Percentiles rank a stretch among this genome's conserved stretches.
These are phyloP conservation scores for Aspergillus biplanus DNA, from an alignment of 495 filamentous ascomycete genomes.

Conservation along the genomic window DNA sequence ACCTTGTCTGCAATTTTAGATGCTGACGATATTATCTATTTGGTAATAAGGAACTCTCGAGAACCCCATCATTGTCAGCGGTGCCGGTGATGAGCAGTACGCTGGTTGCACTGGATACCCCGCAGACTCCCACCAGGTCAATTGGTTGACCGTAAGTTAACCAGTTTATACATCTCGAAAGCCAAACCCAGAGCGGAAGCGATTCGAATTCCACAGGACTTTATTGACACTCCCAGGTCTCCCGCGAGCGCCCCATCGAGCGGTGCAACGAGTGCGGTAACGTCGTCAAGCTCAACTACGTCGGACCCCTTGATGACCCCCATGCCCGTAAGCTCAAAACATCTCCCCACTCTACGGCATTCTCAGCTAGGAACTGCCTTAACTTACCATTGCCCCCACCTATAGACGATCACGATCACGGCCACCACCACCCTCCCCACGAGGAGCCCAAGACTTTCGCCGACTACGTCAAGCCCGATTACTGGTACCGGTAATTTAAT, in stretches of 20 bases:
- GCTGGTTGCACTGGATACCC: constrained; percentile 94
- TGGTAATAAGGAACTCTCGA: constrained; percentile 74
- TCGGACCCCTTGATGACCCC: constrained; percentile 76
- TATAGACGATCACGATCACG: constrained; percentile 57
- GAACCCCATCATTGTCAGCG: constrained; percentile 86
- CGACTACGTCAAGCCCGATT: constrained; percentile 90
- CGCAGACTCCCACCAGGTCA: constrained; percentile 84
- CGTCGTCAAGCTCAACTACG: constrained; percentile 95
- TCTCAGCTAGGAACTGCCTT: background rate
- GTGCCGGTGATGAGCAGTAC: constrained; percentile 94
- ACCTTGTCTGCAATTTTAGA: background rate
- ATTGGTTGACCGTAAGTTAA: constrained; percentile 81
- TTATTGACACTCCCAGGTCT: constrained; percentile 57
- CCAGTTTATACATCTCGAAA: background rate
- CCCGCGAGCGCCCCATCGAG: constrained; percentile 86
- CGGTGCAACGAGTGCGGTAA: constrained; percentile 95
- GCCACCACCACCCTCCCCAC: constrained; percentile 56
- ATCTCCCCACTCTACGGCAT: background rate
- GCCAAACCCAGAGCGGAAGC: background rate
- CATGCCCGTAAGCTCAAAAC: constrained; percentile 51
- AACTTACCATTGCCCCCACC: constrained; percentile 12
- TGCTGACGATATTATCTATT: background rate
- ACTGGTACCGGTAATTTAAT: constrained; percentile 66
- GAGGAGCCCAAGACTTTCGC: constrained; percentile 90
- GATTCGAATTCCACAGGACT: background rate